Conservation (phyloP, 345 rosid species). For the rapeseed (Brassica napus) region DNA sequence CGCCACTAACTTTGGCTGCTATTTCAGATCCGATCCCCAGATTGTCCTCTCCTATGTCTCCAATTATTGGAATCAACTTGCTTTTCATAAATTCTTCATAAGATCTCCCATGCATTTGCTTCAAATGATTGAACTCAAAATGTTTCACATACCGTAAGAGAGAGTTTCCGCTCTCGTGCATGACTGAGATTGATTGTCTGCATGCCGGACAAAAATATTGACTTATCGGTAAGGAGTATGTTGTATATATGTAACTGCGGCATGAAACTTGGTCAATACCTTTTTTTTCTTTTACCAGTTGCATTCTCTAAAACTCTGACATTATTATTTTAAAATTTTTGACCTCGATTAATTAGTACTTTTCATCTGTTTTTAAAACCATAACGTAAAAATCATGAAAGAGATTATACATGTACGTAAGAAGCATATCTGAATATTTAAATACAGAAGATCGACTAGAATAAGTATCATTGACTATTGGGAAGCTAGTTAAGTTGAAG, state of each 20-base stretch:
- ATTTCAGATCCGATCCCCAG: constrained; percentile 17
- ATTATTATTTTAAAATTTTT: too few relatives aligned
- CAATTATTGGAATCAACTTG: constrained; percentile 45
- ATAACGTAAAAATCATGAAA: background rate
- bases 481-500: too few relatives aligned
- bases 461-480: too few relatives aligned
- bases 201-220: background rate
- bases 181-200: background rate
- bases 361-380: background rate
- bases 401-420: background rate
- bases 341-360: background rate
- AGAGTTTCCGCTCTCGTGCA: background rate
- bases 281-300: too few relatives aligned
- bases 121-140: constrained; percentile 25
- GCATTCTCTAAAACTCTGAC: too few relatives aligned
- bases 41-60: constrained; percentile 30
- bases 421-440: too few relatives aligned
- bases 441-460: too few relatives aligned
- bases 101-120: constrained; percentile 30
- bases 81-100: constrained; percentile 38
- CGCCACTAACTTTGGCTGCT: constrained; percentile 40
- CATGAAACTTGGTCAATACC: background rate
- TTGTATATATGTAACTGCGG: background rate
- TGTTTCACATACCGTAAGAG: background rate
- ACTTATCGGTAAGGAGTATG: background rate